phyloP scores from a whole-genome alignment of 2,329 filamentous ascomycete species.

The Fusarium liriodendri region DNA sequence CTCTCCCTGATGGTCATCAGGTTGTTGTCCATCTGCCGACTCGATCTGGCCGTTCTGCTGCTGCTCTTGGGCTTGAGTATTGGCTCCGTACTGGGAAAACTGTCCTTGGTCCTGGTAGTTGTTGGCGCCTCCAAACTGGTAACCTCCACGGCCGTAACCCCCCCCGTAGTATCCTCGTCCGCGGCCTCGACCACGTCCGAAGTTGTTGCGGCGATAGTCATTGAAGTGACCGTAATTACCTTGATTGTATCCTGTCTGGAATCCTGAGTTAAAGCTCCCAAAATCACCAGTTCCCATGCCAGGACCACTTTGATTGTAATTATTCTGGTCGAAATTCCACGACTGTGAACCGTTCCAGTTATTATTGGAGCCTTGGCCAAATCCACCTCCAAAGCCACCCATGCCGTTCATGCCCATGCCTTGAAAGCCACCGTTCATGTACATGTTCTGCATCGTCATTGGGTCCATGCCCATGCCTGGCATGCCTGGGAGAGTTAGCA shows the following conservation, averaged over 20 bases:
- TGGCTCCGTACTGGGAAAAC: constrained; percentile 44
- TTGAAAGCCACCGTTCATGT: constrained; percentile 83
- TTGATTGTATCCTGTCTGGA: constrained; percentile 82
- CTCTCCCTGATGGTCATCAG: constrained; percentile 51
- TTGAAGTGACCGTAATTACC: constrained; percentile 87
- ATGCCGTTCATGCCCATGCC: constrained; percentile 83
- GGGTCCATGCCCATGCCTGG: constrained; percentile 87
- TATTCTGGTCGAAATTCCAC: constrained; percentile 89
- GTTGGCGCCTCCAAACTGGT: constrained; percentile 55
- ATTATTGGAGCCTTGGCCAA: constrained; percentile 74
- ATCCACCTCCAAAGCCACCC: constrained; percentile 78
- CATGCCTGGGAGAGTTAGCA: constrained; percentile 70
- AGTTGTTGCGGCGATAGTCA: constrained; percentile 79
- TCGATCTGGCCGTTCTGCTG: constrained; percentile 36
- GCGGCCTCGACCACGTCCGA: constrained; percentile 74
- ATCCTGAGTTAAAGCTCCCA: constrained; percentile 82
- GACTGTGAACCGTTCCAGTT: constrained; percentile 85
- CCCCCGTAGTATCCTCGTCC: constrained; percentile 71
- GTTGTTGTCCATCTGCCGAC: constrained; percentile 41
- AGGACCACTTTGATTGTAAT: constrained; percentile 88
- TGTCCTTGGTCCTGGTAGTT: constrained; percentile 52
- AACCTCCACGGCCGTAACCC: constrained; percentile 67
- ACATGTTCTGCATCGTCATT: constrained; percentile 78
- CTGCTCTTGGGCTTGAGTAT: constrained; percentile 34
- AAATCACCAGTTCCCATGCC: constrained; percentile 84